These are phyloP conservation scores for Ophiostoma sp. DNA, from an alignment of 2,329 filamentous ascomycete species.

Conservation along the genomic window DNA sequence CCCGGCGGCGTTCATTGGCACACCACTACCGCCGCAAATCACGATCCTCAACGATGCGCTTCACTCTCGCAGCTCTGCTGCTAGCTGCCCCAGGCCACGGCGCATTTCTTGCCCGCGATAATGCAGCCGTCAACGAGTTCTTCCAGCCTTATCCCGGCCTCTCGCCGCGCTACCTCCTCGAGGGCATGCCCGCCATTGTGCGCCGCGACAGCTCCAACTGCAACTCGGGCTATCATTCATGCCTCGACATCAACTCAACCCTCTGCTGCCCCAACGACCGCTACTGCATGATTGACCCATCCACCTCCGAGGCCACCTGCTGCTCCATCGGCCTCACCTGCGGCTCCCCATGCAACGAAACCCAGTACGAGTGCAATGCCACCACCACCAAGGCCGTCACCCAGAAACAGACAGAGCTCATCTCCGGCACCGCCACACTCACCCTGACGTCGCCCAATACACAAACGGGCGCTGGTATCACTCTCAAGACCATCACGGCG, in stretches of 20 bases:
- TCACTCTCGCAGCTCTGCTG: neutral
- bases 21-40: neutral
- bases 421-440: conserved; percentile 2
- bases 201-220: conserved; percentile 23
- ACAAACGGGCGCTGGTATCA: conserved; percentile 20
- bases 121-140: neutral
- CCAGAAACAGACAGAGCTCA: conserved; percentile 12
- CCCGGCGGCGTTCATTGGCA: neutral
- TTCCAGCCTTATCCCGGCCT: conserved; percentile 8
- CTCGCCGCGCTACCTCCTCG: conserved; percentile 19
- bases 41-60: neutral
- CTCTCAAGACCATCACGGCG: conserved; percentile 27
- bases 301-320: conserved; percentile 28
- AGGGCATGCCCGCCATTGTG: conserved; percentile 10
- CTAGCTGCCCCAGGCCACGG: neutral
- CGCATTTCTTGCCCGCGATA: conserved; percentile 3
- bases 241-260: conserved; percentile 30
- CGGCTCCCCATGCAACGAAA: conserved; percentile 31
- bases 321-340: conserved; percentile 33
- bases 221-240: conserved; percentile 24
- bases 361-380: conserved; percentile 31
- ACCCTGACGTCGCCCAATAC: conserved; percentile 17
- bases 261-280: conserved; percentile 29
- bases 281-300: conserved; percentile 34
- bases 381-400: conserved; percentile 30